Percentiles rank a stretch among this genome's conserved stretches.
phyloP scores from a whole-genome alignment of 768 basidiomycete genomes.

The Suillus subluteus region DNA sequence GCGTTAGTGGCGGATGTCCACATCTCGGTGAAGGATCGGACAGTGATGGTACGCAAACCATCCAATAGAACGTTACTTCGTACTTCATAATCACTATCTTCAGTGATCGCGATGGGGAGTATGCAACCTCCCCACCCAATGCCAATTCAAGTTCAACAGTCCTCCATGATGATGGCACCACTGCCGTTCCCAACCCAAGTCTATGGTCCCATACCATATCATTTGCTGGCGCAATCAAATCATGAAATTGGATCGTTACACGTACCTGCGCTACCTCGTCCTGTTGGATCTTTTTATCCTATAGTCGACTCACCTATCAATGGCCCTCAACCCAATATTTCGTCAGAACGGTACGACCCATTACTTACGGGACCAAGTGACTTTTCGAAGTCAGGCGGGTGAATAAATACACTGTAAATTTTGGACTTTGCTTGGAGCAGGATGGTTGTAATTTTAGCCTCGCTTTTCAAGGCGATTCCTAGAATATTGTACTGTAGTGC shows the following conservation, averaged over 20 bases:
- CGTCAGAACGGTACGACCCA: slow-evolving; percentile 37
- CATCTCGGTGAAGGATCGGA: slow-evolving; percentile 40
- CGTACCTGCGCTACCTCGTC: slow-evolving; percentile 25
- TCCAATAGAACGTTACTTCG: slow-evolving; percentile 4
- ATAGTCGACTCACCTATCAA: slow-evolving; percentile 44
- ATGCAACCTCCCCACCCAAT: slow-evolving; percentile 16
- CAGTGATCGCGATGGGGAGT: slow-evolving; percentile 3
- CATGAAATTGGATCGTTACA: slow-evolving; percentile 14
- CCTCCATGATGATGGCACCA: slow-evolving; percentile 23
- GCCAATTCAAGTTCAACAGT: slow-evolving; percentile 18
- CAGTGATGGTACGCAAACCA: slow-evolving; percentile 20
- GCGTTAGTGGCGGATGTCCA: slow-evolving; percentile 47
- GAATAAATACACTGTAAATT: not conserved
- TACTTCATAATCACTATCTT: slow-evolving; percentile 16
- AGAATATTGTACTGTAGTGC: slow-evolving; percentile 6
- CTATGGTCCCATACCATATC: slow-evolving; percentile 34
- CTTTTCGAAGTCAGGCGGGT: slow-evolving; percentile 5
- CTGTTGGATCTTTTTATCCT: slow-evolving; percentile 40
- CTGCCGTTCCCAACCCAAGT: slow-evolving; percentile 28
- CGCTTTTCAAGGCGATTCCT: not conserved
- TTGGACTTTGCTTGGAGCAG: not conserved
- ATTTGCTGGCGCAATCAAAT: slow-evolving; percentile 27
- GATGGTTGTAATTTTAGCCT: not conserved
- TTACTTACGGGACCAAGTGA: slow-evolving; percentile 13
- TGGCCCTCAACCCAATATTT: slow-evolving; percentile 29